phyloP scores from a whole-genome alignment of 371 early-diverging fungal genomes.

The Astathelohania contejeani region DNA sequence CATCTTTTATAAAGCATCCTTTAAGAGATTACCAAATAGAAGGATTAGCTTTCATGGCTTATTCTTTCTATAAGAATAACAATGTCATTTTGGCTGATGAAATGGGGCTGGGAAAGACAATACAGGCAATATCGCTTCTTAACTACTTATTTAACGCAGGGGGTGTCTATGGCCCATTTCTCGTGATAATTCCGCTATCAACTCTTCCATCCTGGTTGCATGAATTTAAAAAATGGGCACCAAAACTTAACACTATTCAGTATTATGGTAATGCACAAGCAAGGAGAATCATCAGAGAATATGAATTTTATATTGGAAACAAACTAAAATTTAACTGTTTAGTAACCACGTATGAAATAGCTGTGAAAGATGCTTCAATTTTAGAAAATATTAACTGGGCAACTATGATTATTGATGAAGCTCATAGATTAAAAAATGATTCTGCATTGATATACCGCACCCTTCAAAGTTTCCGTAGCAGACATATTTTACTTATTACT shows the following conservation, averaged over 20 bases:
- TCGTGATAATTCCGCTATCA: constrained; percentile 81
- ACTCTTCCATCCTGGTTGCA: constrained; percentile 76
- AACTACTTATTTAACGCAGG: constrained; percentile 67
- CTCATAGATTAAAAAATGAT: constrained; percentile 69
- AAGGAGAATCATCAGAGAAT: constrained; percentile 65
- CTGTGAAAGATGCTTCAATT: constrained; percentile 66
- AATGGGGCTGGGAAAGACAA: constrained; percentile 94
- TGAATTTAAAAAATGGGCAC: constrained; percentile 79
- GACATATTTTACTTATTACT: constrained; percentile 64
- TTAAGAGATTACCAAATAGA: constrained; percentile 85
- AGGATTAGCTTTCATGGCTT: constrained; percentile 92
- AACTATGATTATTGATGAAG: constrained; percentile 70
- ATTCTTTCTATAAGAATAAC: constrained; percentile 77
- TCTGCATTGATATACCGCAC: constrained; percentile 69
- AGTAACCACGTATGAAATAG: constrained; percentile 78
- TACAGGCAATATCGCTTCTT: constrained; percentile 90
- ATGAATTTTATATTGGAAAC: constrained; percentile 60
- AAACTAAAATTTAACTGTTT: constrained; percentile 66
- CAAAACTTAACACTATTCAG: constrained; percentile 67
- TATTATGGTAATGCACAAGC: constrained; percentile 69
- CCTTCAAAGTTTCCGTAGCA: constrained; percentile 58
- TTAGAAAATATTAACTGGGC: constrained; percentile 64
- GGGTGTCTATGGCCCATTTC: constrained; percentile 70
- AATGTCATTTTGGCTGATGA: constrained; percentile 87
- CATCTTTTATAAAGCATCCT: too few relatives aligned